Conservation (phyloP, 768 basidiomycete species). For the Lentinus tigrinus region DNA sequence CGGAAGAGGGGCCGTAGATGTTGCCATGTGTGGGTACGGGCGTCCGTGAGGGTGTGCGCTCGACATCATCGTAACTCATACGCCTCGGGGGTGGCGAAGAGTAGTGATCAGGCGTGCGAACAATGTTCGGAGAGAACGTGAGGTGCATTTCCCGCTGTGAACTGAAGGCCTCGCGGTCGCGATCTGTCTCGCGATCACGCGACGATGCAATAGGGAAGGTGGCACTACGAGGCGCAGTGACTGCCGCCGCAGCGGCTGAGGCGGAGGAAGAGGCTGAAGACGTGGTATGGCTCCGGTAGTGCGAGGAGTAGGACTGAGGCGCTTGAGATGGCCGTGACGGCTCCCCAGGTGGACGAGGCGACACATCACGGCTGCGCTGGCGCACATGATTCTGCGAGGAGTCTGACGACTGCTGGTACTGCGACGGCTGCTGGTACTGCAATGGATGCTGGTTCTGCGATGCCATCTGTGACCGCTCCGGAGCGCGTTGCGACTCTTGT, state of each 20-base stretch:
- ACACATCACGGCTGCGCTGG: constrained; percentile 11
- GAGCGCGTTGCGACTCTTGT: background rate
- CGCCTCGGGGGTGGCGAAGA: constrained; percentile 18
- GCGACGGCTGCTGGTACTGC: background rate
- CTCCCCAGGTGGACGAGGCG: constrained; percentile 10
- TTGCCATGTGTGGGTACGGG: constrained; percentile 15
- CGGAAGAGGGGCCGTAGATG: constrained; percentile 20
- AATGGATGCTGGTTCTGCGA: constrained; percentile 1
- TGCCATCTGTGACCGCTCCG: constrained; percentile 1
- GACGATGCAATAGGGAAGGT: constrained; percentile 16
- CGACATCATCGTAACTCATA: constrained; percentile 1
- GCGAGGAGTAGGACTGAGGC: constrained; percentile 9
- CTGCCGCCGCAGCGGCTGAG: constrained; percentile 6
- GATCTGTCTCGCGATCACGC: constrained; percentile 1
- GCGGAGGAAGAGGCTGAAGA: constrained; percentile 16
- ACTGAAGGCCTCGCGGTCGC: constrained; percentile 47
- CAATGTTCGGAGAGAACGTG: constrained; percentile 67
- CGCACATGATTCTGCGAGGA: constrained; percentile 5
- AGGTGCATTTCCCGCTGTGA: constrained; percentile 53
- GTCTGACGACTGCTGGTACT: background rate
- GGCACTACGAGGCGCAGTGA: constrained; percentile 1
- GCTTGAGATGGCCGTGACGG: background rate
- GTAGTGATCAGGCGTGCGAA: constrained; percentile 70
- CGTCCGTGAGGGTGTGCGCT: constrained; percentile 9
- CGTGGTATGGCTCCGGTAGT: constrained; percentile 16